Base-by-base conservation (phyloP, 352 stramenopile species). In the Stephanocyclus meneghinianus region DNA sequence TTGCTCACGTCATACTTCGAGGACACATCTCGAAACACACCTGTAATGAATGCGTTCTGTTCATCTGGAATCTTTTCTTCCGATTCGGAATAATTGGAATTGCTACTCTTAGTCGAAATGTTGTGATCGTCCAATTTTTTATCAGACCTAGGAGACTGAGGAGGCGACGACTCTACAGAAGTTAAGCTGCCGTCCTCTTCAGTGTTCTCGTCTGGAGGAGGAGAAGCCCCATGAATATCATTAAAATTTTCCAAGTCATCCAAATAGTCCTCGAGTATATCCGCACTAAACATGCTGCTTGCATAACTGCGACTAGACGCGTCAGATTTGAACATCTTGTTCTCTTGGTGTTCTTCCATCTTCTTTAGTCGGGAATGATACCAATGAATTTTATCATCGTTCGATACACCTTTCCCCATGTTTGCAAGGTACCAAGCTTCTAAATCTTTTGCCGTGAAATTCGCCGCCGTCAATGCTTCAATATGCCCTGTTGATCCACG, bases 301-400 rank as follows among this genome's bases (percentile, higher is more conserved):
- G 44, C 48, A 30, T 16, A 40, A 50, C 61, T 71, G 13, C 35
- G 42, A 44, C 9, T 50, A 0, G 56, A 60, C n/a, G 6, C 2
- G 48, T 65, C 21, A 56, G 44, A 26, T 47, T 9, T 13, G 2
- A 42, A 29, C 15, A 18, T 10, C 13, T 18, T 56, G 16, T 51
- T 55, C 18, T 73, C 56, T 59, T 67, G 51, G 21, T n/a, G 21
- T n/a, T 75, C 55, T 10, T 80, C 73, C 21, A 74, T 71, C 42
- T 44, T 56, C 40, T 85, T 70, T 44, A 81, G 32, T 53, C 87
- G 15, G 45, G 64, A n/a, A 63, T 81, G 89, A 80, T 78, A 87
- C 16, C 71, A 18, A 53, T 78, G 73, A 42, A 89, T 72, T 11
- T 78, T 72, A 26, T 63, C 65, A 5, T 64, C 50, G 10, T 18